Evolutionary conservation across 495 filamentous ascomycete genomes (phyloP), one percentile per base, ranked within the genome.

Genomic region (Viridothelium virens): DNA sequence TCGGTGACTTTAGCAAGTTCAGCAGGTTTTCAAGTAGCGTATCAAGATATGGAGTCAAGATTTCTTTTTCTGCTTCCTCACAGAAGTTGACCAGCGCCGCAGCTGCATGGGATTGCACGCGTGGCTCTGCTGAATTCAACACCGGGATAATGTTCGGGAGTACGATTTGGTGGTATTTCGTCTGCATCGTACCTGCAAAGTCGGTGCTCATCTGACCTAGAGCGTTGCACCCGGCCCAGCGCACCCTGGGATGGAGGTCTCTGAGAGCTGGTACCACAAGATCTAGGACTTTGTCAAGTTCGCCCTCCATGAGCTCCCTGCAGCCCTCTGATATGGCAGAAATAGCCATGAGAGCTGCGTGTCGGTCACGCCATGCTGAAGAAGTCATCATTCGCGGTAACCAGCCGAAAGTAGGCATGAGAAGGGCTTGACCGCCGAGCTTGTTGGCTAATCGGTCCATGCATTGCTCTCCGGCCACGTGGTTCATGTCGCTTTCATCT

Each of bases 201-300:
- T 99, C 95, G 10, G 95, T 99, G 77, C 95, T 97, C 95, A 99
- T 99, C 76, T 99, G 95, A 14, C 95, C 95, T 34, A 99, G 81
- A n/a, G 95, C 95, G 74, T 99, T 97, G 79, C 95, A 99, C 44
- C 92, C 95, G 38, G 95, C 95, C 86, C 95, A 99, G 65, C 94
- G 89, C 61, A 99, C 95, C 66, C 95, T 89, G 31, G 95, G 91
- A 74, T 97, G 95, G 48, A 88, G 82, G 69, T 97, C 92, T 67
- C 87, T 86, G n/a, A 99, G 83, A 61, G 93, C 90, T 14, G 95
- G 95, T 48, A 96, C 86, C 48, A 99, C 94, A 34, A 97, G 82
- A 61, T 92, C 91, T 66, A 99, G 81, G 33, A 99, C 93, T 74
- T 96, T 91, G 73, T 90, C 89, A 3, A 99, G 81, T 74, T 99